phyloP scores from a whole-genome alignment of 345 rosid species.

The Lepidium africanum region DNA sequence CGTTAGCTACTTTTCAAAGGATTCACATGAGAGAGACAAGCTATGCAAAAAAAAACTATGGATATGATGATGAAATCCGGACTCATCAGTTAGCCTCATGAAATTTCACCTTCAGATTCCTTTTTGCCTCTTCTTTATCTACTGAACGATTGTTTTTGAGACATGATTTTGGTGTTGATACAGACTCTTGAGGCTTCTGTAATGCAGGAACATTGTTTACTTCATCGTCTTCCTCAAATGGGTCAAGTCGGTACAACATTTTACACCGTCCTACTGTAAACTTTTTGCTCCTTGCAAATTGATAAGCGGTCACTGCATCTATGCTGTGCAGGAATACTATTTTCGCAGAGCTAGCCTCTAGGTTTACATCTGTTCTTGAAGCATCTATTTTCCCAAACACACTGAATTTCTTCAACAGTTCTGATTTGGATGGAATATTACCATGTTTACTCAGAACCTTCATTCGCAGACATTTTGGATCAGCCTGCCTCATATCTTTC shows the following conservation, averaged over 20 bases:
- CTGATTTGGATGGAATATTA: constrained; percentile 20
- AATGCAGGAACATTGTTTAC: not conserved
- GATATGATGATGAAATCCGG: not conserved
- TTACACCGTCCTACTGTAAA: constrained; percentile 15
- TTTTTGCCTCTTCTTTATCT: not conserved
- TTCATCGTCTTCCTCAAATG: constrained; percentile 3
- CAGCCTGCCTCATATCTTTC: constrained; percentile 14
- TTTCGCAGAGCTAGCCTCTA: constrained; percentile 9
- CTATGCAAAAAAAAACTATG: not conserved
- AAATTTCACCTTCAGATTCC: constrained; percentile 12
- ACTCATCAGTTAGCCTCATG: not conserved
- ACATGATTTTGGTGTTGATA: constrained; percentile 14
- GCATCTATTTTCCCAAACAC: constrained; percentile 28
- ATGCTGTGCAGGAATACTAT: constrained; percentile 24
- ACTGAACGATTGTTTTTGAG: constrained; percentile 3
- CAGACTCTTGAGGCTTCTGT: not conserved
- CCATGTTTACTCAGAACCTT: constrained; percentile 17
- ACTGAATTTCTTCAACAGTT: constrained; percentile 25
- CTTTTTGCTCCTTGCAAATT: constrained; percentile 28
- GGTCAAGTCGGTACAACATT: constrained; percentile 8
- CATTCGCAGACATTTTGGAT: constrained; percentile 27
- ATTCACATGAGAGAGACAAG: not conserved
- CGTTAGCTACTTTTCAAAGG: not conserved
- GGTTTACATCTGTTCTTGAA: constrained; percentile 16
- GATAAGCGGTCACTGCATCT: constrained; percentile 28